Conservation (phyloP, 2,329 filamentous ascomycete species). For the Colletotrichum musae region DNA sequence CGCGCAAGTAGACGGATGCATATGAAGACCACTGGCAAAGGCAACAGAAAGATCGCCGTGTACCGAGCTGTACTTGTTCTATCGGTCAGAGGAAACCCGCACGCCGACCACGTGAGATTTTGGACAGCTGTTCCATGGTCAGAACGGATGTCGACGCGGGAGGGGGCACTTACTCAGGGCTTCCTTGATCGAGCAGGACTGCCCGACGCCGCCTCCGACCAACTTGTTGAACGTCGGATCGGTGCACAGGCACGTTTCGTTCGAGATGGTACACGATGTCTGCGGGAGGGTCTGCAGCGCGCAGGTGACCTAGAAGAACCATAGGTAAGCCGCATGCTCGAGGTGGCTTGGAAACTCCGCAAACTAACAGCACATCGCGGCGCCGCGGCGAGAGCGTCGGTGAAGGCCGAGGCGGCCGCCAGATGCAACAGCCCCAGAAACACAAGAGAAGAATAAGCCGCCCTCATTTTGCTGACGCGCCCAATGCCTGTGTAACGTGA, state of each 20-base stretch:
- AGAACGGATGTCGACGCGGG: too few relatives aligned
- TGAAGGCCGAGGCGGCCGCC: constrained; percentile 4
- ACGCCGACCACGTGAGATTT: constrained; percentile 10
- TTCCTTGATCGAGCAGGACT: neutral
- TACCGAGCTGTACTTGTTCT: constrained; percentile 4
- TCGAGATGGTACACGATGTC: constrained; percentile 9
- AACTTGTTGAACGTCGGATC: constrained; percentile 13
- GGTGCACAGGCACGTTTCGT: constrained; percentile 16
- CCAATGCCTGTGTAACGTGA: neutral
- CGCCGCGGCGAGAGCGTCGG: constrained; percentile 4
- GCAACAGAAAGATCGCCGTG: neutral
- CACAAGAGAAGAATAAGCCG: neutral
- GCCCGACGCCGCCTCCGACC: constrained; percentile 12
- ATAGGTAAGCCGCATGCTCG: neutral
- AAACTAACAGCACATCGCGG: constrained; percentile 11
- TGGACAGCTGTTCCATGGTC: neutral
- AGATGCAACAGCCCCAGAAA: neutral
- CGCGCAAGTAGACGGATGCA: neutral
- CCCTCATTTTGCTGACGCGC: constrained; percentile 3
- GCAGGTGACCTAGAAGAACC: neutral
- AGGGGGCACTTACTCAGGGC: neutral
- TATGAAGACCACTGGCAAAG: neutral
- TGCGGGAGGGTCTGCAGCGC: constrained; percentile 5
- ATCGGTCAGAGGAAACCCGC: constrained; percentile 7
- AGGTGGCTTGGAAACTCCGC: neutral